Percentiles rank a stretch among this genome's conserved stretches.
These are phyloP conservation scores for Aspergillus ustus DNA, from an alignment of 2,329 filamentous ascomycete genomes.

Conservation along the genomic window DNA sequence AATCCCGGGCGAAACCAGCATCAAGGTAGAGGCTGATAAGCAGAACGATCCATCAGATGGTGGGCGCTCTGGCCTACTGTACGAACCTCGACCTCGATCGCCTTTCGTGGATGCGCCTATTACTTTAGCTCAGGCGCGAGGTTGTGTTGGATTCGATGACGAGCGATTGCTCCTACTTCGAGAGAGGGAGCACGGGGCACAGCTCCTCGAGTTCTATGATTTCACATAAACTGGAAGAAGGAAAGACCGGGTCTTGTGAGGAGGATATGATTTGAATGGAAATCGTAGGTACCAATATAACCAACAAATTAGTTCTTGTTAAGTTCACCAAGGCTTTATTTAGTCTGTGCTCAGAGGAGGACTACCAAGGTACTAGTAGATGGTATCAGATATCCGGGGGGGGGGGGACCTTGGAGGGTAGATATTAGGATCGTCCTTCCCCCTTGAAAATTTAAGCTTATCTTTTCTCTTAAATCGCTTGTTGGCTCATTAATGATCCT, in stretches of 20 bases:
- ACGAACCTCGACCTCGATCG: slow-evolving; percentile 19
- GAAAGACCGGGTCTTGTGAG: background rate
- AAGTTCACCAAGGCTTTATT: background rate
- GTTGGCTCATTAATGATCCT: background rate
- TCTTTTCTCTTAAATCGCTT: background rate
- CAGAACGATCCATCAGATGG: slow-evolving; percentile 17
- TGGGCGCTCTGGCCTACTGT: slow-evolving; percentile 3
- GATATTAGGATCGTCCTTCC: background rate
- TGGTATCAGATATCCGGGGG: background rate
- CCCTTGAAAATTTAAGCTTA: background rate
- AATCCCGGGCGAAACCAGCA: slow-evolving; percentile 55
- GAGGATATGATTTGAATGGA: background rate
- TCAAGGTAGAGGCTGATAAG: slow-evolving; percentile 55
- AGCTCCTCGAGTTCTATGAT: slow-evolving; percentile 82
- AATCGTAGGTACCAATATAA: background rate
- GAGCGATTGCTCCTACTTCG: slow-evolving; percentile 88
- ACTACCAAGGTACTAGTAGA: background rate
- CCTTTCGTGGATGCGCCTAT: slow-evolving; percentile 40
- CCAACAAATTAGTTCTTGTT: background rate
- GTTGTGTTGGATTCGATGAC: slow-evolving; percentile 86
- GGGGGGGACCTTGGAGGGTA: slow-evolving; percentile 7
- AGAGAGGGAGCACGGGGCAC: slow-evolving; percentile 68
- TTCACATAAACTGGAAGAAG: slow-evolving; percentile 63
- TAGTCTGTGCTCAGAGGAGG: background rate
- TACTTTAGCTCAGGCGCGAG: slow-evolving; percentile 52